Percentiles rank a stretch among this genome's conserved stretches.
These are phyloP conservation scores for Ophiostoma novo-ulmi DNA, from an alignment of 2,329 filamentous ascomycete genomes.

Conservation along the genomic window DNA sequence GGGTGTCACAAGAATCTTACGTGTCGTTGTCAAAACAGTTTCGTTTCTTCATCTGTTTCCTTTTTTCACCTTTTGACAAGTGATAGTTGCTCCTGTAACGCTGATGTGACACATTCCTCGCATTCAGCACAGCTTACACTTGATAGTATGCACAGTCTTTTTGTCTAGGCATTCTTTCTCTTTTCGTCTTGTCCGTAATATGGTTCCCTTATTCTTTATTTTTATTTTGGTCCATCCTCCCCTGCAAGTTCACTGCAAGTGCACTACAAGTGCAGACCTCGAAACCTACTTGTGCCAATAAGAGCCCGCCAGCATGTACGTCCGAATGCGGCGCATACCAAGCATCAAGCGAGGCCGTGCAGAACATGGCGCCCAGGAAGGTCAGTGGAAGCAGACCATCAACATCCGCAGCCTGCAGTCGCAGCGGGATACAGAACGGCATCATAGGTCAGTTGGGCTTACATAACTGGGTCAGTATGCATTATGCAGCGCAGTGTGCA, in stretches of 20 bases:
- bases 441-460: not conserved
- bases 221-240: not conserved
- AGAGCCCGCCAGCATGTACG: not conserved
- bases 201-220: not conserved
- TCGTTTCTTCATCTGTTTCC: no score
- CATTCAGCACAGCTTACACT: not conserved
- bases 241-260: not conserved
- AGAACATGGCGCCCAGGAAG: not conserved
- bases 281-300: not conserved
- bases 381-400: not conserved
- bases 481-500: not conserved
- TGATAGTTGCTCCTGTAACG: not conserved
- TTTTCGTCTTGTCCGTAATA: not conserved
- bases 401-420: not conserved
- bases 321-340: not conserved
- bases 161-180: not conserved
- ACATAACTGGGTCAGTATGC: not conserved
- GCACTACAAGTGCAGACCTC: not conserved
- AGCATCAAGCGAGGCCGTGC: not conserved
- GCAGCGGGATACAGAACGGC: not conserved
- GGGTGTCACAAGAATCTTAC: no score
- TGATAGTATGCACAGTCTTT: not conserved
- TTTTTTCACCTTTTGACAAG: not conserved
- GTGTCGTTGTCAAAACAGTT: no score
- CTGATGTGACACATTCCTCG: not conserved